phyloP scores from a whole-genome alignment of 352 stramenopile species.

The Pythium dissimile region DNA sequence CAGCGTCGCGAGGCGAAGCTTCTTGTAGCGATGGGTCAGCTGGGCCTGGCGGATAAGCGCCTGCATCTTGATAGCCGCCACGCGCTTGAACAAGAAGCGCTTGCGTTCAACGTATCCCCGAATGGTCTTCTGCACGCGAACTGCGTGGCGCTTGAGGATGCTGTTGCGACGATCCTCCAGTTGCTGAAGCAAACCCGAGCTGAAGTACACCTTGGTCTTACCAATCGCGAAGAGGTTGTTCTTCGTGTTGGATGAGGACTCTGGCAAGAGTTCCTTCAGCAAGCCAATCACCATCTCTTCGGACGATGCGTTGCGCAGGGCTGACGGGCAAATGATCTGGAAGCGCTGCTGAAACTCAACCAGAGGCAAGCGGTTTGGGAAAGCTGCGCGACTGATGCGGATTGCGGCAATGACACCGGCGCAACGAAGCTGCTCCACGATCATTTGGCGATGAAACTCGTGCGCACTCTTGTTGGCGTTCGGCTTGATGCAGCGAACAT shows the following conservation, averaged over 20 bases:
- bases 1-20: conserved; percentile 41
- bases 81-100: conserved; percentile 44
- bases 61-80: conserved; percentile 51
- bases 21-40: conserved; percentile 39
- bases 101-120: conserved; percentile 55
- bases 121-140: conserved; percentile 74
- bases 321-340: conserved; percentile 79
- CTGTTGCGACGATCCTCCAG: conserved; percentile 85
- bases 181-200: conserved; percentile 87
- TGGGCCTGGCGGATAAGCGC: conserved; percentile 37
- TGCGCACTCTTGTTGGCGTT: conserved; percentile 83
- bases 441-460: conserved; percentile 85
- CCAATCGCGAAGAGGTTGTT: conserved; percentile 80
- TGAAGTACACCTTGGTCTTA: conserved; percentile 84
- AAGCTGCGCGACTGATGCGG: conserved; percentile 83
- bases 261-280: conserved; percentile 64
- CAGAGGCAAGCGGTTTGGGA: conserved; percentile 91
- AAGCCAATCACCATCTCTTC: conserved; percentile 74
- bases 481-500: conserved; percentile 91
- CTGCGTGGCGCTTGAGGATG: conserved; percentile 71
- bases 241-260: conserved; percentile 54
- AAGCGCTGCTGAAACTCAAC: conserved; percentile 77
- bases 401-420: conserved; percentile 90
- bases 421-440: conserved; percentile 87
- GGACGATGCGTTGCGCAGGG: conserved; percentile 45